These are phyloP conservation scores for Syzygium aqueum DNA, from an alignment of 345 rosid genomes.

Conservation along the genomic window DNA sequence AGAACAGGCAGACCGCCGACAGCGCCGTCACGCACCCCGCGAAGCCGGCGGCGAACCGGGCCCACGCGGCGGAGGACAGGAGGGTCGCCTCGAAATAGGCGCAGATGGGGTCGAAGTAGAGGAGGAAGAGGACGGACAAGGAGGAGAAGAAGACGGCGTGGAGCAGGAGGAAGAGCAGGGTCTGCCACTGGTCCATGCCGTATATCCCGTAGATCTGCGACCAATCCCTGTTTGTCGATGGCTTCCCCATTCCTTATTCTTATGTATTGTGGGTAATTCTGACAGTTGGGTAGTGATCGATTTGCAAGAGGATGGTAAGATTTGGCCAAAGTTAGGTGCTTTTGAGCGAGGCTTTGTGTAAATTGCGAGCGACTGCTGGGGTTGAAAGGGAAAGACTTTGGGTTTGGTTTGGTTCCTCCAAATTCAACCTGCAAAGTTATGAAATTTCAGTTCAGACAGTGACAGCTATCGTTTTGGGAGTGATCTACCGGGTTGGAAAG, in stretches of 20 bases:
- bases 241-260: background rate
- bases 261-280: background rate
- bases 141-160: constrained; percentile 68
- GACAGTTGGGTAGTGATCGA: background rate
- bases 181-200: constrained; percentile 91
- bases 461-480: background rate
- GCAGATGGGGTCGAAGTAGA: constrained; percentile 62
- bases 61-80: constrained; percentile 26
- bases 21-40: constrained; percentile 60
- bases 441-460: background rate
- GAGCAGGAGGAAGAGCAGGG: constrained; percentile 50
- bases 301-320: background rate
- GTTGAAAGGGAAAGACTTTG: background rate
- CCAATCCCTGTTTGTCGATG: constrained; percentile 38
- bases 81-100: constrained; percentile 27
- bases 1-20: constrained; percentile 64
- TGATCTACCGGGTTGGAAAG: background rate
- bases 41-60: constrained; percentile 76
- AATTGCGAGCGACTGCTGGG: background rate
- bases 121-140: constrained; percentile 51
- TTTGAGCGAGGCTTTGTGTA: background rate
- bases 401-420: background rate
- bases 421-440: background rate
- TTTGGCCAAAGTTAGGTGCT: background rate
- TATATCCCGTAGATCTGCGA: constrained; percentile 89